Evolutionary conservation across 805 yeast genomes (phyloP), one percentile per base, ranked within the genome.

Genomic region (Teunomyces funiuensis): DNA sequence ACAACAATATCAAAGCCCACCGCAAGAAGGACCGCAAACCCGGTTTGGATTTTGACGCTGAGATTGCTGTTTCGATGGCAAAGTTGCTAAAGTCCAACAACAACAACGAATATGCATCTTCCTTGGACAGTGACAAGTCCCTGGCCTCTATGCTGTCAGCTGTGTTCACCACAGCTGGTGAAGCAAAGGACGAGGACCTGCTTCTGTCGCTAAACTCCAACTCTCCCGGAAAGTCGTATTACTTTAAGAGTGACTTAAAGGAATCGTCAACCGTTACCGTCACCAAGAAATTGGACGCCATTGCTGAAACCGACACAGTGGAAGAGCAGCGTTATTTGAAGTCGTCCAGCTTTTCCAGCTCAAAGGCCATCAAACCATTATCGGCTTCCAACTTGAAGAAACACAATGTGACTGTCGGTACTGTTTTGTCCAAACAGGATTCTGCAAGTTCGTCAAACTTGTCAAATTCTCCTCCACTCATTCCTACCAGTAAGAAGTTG

Each of bases 61-160:
- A 73, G 40, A 72, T 75, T 31, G 74, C 71, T 17, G 68, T 65
- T n/a, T 65, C 73, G 25, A 63, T 72, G 71, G 78, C 80, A 2
- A 59, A 55, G 37, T 59, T 74, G 16, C 52, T 67, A 45, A 43
- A 40, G 33, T 22, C 37, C 15, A 34, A 29, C 28, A 31, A 48
- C 9, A 18, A 38, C 6, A 28, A 41, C 10, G 38, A 18, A 11
- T 17, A 26, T 15, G 31, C 41, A 19, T 70, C 76, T 3, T 71
- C 77, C 1, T 41, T 65, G 4, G 77, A 71, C 20, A 67, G 74
- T 48, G 72, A 68, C 34, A 62, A 63, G 40, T 66, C 76, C 18
- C 57, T 50, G 28, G 49, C 54, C 18, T 49, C 63, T 11, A 49
- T 56, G 3, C 51, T 55, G 16, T 61, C 67, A 9, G 71, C 72